These are phyloP conservation scores for Lecanicillium sp. DNA, from an alignment of 2,329 filamentous ascomycete genomes.

Conservation along the genomic window DNA sequence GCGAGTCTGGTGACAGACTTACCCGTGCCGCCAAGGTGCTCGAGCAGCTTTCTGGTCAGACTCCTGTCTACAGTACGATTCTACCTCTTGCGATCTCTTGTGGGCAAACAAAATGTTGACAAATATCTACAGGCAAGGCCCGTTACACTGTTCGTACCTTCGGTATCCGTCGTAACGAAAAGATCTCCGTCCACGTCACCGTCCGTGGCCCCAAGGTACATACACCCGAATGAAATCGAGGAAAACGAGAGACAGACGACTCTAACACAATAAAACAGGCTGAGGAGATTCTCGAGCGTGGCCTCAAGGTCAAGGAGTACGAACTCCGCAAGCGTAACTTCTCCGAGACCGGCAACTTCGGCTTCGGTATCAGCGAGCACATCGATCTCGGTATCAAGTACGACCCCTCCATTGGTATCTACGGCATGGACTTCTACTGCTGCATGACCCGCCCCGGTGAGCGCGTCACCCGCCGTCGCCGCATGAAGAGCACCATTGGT, in stretches of 20 bases:
- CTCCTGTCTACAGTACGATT: constrained; percentile 89
- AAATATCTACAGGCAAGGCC: constrained; percentile 74
- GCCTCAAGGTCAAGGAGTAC: constrained; percentile 99
- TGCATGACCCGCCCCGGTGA: constrained; percentile 99
- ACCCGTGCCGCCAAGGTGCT: constrained; percentile 99
- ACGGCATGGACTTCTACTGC: constrained; percentile 99
- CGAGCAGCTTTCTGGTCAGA: constrained; percentile 99
- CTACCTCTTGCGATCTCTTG: constrained; percentile 14
- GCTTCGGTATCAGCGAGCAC: constrained; percentile 99
- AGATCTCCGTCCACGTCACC: constrained; percentile 98
- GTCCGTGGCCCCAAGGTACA: constrained; percentile 81
- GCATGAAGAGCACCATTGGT: constrained; percentile 80
- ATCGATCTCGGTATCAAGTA: constrained; percentile 99
- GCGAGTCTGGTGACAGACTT: constrained; percentile 99
- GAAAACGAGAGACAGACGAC: not conserved
- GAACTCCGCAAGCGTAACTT: constrained; percentile 99
- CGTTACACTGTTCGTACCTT: constrained; percentile 99
- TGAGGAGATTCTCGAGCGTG: constrained; percentile 99
- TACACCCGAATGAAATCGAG: constrained; percentile 1
- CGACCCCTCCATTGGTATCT: constrained; percentile 96
- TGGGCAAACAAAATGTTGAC: not conserved
- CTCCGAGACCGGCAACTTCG: constrained; percentile 99
- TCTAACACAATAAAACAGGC: constrained; percentile 43
- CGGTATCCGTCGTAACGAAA: constrained; percentile 99
- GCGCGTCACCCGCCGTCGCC: constrained; percentile 92